Base-by-base conservation (phyloP, 352 stramenopile genomes). In the Pythium monospermum region DNA sequence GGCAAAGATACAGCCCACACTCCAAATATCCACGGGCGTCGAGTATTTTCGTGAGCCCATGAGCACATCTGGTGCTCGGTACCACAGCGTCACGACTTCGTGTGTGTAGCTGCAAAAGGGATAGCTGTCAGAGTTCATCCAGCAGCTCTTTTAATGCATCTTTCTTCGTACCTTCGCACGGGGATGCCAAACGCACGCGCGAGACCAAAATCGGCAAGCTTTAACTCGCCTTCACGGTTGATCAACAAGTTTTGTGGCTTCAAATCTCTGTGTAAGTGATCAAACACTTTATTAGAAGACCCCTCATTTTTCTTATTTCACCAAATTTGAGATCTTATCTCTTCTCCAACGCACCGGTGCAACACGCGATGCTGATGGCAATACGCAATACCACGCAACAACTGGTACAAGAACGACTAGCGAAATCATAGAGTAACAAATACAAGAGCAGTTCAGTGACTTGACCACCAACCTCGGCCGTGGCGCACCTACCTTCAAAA, bases 161-260 rank as follows among this genome's bases (percentile, higher is more conserved):
- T n/a, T n/a, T 6, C 18, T 1, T 3, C 25, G 33, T 72, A 95
- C 72, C 85, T 97, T 61, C 97, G 77, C 41, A 99, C 96, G 22
- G 97, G 97, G 58, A 99, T 99, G 26, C 96, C 97, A 82, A 99
- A 99, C 15, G 97, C 96, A 41, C 98, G 75, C 22, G 97, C 97
- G n/a, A 99, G 76, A 18, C 98, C 98, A 86, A 99, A 99, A 66
- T 99, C 98, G 15, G 95, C 97, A n/a, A 99, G 83, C 70, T 99
- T 99, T 16, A 99, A 81, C 46, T 98, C 91, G 32, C 96, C 95
- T 58, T 98, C 91, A 10, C 91, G 85, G 70, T 99, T 99, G 71
- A 99, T 98, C 18, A 99, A 78, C 57, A 99, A 62, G 59, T 99
- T 99, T 58, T 99, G 96, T 27, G 96, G 95, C 69, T 99, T 99